phyloP scores from a whole-genome alignment of 257 asterid genomes.

The Rhazya stricta region DNA sequence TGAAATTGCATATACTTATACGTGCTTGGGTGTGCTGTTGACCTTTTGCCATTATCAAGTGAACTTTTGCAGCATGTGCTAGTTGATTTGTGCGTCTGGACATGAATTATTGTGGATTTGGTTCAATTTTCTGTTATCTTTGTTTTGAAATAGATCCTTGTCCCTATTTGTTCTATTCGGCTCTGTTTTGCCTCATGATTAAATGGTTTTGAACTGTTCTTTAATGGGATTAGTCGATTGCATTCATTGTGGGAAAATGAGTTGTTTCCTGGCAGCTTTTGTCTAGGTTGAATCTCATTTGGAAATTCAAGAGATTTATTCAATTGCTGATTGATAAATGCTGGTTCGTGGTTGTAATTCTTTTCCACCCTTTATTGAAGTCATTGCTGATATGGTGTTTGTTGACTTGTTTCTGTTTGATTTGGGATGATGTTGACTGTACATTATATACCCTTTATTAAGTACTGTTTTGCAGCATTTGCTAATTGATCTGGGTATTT shows the following conservation, averaged over 20 bases:
- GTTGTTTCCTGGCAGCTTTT: background rate
- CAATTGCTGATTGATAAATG: background rate
- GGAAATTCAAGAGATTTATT: background rate
- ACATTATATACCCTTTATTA: too few relatives aligned
- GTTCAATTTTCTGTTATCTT: background rate
- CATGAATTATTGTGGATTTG: background rate
- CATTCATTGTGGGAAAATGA: background rate
- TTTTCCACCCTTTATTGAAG: too few relatives aligned
- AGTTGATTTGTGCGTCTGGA: background rate
- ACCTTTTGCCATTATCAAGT: background rate
- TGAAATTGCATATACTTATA: background rate
- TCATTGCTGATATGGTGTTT: too few relatives aligned
- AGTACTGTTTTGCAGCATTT: background rate
- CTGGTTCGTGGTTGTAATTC: too few relatives aligned
- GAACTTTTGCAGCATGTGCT: background rate
- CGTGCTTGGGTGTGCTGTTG: background rate
- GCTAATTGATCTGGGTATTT: background rate
- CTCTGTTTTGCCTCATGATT: background rate
- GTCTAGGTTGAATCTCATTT: background rate
- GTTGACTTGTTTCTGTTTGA: background rate
- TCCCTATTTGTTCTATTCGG: background rate
- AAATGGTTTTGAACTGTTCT: background rate
- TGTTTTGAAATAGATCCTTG: background rate
- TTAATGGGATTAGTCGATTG: background rate
- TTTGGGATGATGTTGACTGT: background rate